phyloP scores from a whole-genome alignment of 2,329 filamentous ascomycete species.

The Sporothrix curviconia region DNA sequence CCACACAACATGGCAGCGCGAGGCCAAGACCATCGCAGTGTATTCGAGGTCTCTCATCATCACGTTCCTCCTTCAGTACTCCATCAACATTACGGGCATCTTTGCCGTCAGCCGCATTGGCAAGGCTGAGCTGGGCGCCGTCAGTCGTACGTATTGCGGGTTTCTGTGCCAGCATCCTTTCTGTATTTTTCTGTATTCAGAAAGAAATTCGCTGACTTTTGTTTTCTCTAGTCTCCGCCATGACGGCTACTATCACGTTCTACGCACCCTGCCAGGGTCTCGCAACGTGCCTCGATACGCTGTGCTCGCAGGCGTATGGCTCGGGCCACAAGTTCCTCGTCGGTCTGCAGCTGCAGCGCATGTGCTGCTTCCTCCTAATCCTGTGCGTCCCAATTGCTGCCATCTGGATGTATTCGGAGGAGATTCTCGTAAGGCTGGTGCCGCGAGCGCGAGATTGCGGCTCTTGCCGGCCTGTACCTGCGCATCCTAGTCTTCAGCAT shows the following conservation, averaged over 20 bases:
- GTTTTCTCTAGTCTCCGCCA: constrained; percentile 49
- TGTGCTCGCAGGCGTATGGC: constrained; percentile 90
- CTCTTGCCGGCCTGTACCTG: constrained; percentile 66
- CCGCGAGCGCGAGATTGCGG: constrained; percentile 65
- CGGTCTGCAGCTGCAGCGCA: constrained; percentile 72
- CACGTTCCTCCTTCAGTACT: constrained; percentile 76
- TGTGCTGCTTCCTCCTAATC: constrained; percentile 66
- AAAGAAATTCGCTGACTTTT: neutral
- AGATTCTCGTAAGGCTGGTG: constrained; percentile 58
- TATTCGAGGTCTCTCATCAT: constrained; percentile 66
- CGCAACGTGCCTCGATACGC: constrained; percentile 82
- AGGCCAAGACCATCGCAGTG: constrained; percentile 69
- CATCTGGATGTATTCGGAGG: constrained; percentile 62
- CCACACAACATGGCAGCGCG: constrained; percentile 84
- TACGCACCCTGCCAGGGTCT: constrained; percentile 77
- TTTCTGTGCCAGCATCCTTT: neutral
- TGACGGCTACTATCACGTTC: constrained; percentile 75
- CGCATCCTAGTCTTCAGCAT: constrained; percentile 63
- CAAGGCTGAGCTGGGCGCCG: constrained; percentile 60
- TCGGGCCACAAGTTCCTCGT: constrained; percentile 86
- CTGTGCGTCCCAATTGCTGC: constrained; percentile 64
- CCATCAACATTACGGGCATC: constrained; percentile 73
- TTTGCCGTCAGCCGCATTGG: constrained; percentile 73
- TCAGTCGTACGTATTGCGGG: constrained; percentile 47
- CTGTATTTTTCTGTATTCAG: neutral